phyloP scores from a whole-genome alignment of 805 yeast species.

The Lachancea meyersii region DNA sequence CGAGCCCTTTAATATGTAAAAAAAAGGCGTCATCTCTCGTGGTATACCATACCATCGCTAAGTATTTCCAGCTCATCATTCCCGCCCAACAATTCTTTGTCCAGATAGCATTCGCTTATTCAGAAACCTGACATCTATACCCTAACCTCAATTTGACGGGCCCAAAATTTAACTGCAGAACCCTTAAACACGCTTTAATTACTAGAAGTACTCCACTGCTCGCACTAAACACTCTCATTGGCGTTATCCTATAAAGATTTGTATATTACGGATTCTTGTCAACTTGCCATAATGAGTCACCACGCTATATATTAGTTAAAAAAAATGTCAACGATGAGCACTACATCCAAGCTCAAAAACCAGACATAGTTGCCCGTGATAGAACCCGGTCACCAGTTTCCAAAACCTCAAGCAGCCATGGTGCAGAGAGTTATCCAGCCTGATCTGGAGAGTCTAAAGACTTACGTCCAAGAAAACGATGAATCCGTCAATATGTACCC shows the following conservation, averaged over 20 bases:
- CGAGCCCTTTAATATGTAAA: no score
- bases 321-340: constrained; percentile 1
- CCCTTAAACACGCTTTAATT: no score
- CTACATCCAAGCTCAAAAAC: background rate
- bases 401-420: background rate
- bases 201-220: no score
- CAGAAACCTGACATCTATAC: no score
- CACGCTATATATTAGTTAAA: background rate
- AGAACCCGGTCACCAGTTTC: background rate
- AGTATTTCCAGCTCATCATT: no score
- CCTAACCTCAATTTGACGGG: no score
- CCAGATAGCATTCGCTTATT: no score
- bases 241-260: background rate
- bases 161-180: no score
- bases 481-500: constrained; percentile 67
- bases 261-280: background rate
- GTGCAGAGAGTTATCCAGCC: constrained; percentile 43
- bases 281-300: background rate
- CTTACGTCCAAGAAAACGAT: constrained; percentile 37
- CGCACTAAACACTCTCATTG: no score
- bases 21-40: no score
- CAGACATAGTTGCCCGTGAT: background rate
- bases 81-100: no score
- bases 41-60: no score
- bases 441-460: constrained; percentile 39